Conservation (phyloP, 2,329 filamentous ascomycete species). For the Fusarium fujikuroi region DNA sequence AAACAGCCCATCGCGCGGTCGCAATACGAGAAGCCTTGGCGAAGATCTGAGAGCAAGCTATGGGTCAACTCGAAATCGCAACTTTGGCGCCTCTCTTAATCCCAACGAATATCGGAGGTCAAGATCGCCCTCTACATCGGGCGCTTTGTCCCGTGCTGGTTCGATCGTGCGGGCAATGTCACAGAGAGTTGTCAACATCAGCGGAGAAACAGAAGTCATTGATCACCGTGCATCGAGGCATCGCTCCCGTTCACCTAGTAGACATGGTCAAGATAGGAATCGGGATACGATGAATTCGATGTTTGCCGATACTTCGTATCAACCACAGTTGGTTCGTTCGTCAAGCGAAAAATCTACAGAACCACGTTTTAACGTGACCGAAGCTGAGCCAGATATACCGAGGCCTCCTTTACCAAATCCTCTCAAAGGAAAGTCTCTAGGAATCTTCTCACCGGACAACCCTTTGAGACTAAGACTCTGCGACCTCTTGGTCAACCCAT, state of each 20-base stretch:
- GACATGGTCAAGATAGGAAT: slow-evolving; percentile 49
- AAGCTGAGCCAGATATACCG: slow-evolving; percentile 25
- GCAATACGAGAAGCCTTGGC: slow-evolving; percentile 65
- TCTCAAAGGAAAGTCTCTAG: slow-evolving; percentile 84
- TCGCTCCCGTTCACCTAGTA: slow-evolving; percentile 67
- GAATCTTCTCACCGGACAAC: slow-evolving; percentile 84
- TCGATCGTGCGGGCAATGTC: slow-evolving; percentile 89
- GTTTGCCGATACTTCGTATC: slow-evolving; percentile 62
- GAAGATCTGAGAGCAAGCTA: slow-evolving; percentile 68
- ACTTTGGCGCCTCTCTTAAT: slow-evolving; percentile 66
- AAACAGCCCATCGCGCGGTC: slow-evolving; percentile 62
- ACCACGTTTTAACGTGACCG: slow-evolving; percentile 33
- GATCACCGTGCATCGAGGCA: slow-evolving; percentile 75
- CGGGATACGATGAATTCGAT: slow-evolving; percentile 48
- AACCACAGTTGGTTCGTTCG: slow-evolving; percentile 58
- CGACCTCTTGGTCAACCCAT: slow-evolving; percentile 85
- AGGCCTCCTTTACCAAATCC: slow-evolving; percentile 68
- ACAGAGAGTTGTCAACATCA: slow-evolving; percentile 96
- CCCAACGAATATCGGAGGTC: slow-evolving; percentile 66
- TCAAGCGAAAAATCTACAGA: slow-evolving; percentile 58
- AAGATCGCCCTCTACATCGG: slow-evolving; percentile 70
- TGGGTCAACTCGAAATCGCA: slow-evolving; percentile 61
- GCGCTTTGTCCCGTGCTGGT: slow-evolving; percentile 74
- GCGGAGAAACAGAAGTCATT: slow-evolving; percentile 86
- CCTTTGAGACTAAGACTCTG: slow-evolving; percentile 78